Evolutionary conservation across 208 protist genomes (phyloP), one percentile per base, ranked within the genome.

Genomic region (Trypanosoma boissoni): DNA sequence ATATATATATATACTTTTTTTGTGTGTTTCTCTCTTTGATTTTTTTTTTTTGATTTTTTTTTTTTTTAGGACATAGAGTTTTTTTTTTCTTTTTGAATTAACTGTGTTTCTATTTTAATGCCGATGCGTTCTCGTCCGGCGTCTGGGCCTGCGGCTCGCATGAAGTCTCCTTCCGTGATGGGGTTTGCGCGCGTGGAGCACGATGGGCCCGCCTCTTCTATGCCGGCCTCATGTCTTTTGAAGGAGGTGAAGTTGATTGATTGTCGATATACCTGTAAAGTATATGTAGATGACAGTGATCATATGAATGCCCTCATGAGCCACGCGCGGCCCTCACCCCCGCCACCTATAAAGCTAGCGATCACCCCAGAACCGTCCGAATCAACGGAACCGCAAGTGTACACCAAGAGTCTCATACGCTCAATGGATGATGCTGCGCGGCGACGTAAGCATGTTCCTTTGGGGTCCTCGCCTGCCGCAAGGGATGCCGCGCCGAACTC

Each of bases 1-100:
- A 49, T 59, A 23, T 55, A 23, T 55, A n/a, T 55, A n/a, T 55
- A 4, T 55, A 23, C 24, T 34, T 45, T 52, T 28, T 34, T 49
- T 21, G 34, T 12, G 6, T 39, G 34, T 39, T 6, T 16, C 34
- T 39, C 8, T 39, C 34, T 29, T 7, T 4, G 14, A 31, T 45
- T 7, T 23, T 31, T 50, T 18, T 20, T 44, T 45, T n/a, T 16
- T 34, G 24, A 12, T 50, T 20, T 31, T 37, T 36, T 9, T 24
- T 23, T 21, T 37, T 34, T 9, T 59, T 50, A 21, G n/a, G 21
- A 20, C 0, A 24, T 31, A 23, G 16, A 24, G 1, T 44, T 45
- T 24, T 28, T 2, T 31, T 57, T 42, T 57, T 45, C 3, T 31
- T 57, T 26, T 57, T 9, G 41, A n/a, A 44, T 24, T 26, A 8